Evolutionary conservation across 1,284 basidiomycete genomes (phyloP), one percentile per base, ranked within the genome.

Genomic region (Naganishia albida): DNA sequence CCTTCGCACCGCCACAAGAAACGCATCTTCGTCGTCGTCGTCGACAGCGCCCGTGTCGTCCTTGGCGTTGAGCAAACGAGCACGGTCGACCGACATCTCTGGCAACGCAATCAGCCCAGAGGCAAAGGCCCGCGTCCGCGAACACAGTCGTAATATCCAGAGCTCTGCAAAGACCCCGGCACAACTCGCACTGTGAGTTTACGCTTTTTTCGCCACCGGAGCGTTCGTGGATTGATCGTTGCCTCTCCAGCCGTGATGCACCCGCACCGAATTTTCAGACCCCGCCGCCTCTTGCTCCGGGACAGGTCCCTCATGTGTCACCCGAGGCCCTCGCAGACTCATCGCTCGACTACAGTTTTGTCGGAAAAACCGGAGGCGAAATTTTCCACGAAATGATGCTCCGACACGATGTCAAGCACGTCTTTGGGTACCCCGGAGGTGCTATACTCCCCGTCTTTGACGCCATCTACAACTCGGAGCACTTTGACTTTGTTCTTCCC

Each of bases 351-450:
- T 49, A 64, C 48, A 78, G 76, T n/a, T 97, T 99, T 74, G 85
- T 98, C 65, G 95, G 95, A 67, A 86, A 95, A 81, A 91, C 92
- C 20, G 95, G 95, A 39, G 95, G 95, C 42, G 86, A 97, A 79
- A 97, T 99, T 76, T 97, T 99, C 82, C 93, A 99, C 79, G 94
- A 99, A 81, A 98, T 99, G 95, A 97, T 99, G 92, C 88, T 94
- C 66, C 85, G 95, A 63, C 95, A 99, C 79, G 86, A 86, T 66
- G 94, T 99, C 74, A 96, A 95, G 80, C 91, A 98, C 76, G 86
- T 99, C 59, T 99, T 99, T 75, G 95, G 95, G 53, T 99, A 99
- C 81, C 95, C 95, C 18, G 95, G 95, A 54, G 93, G 94, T 68
- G 95, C 95, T 55, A 98, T 98, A 76, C 87, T 98, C 20, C 96